phyloP scores from a whole-genome alignment of 441 rosid species.

The Sinapis alba region DNA sequence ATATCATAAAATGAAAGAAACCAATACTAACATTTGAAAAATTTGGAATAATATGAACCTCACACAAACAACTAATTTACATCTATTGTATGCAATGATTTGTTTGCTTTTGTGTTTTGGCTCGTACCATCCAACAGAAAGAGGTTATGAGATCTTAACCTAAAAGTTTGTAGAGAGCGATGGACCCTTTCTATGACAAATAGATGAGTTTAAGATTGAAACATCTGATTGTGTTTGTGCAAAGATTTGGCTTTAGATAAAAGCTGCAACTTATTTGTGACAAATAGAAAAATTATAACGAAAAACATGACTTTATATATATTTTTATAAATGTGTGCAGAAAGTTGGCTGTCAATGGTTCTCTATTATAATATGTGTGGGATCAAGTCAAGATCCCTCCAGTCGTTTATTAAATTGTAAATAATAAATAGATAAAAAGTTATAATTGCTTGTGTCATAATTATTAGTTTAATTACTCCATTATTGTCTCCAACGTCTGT shows the following conservation, averaged over 20 bases:
- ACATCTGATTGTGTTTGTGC: conserved; percentile 4
- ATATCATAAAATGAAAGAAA: not conserved
- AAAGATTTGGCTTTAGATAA: not conserved
- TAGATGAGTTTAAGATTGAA: conserved; percentile 4
- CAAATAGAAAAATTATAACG: not conserved
- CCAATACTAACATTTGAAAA: not conserved
- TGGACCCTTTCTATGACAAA: conserved; percentile 9
- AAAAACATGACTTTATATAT: not conserved
- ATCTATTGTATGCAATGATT: not conserved
- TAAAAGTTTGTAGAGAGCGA: not conserved
- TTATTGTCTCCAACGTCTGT: conserved; percentile 38
- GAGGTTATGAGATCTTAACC: conserved; percentile 5
- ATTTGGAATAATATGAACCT: not conserved
- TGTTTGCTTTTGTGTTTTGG: conserved; percentile 6
- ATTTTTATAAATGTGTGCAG: conserved; percentile 11
- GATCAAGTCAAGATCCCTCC: conserved; percentile 40
- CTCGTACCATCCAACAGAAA: conserved; percentile 2
- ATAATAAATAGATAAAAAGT: conserved; percentile 22
- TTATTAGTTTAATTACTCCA: conserved; percentile 37
- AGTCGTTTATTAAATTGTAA: conserved; percentile 29
- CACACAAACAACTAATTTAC: not conserved
- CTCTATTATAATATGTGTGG: conserved; percentile 26
- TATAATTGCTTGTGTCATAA: not conserved
- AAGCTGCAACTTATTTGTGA: conserved; percentile 3
- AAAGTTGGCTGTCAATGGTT: conserved; percentile 31